phyloP scores from a whole-genome alignment of 345 rosid species.

The Triadica sebifera region DNA sequence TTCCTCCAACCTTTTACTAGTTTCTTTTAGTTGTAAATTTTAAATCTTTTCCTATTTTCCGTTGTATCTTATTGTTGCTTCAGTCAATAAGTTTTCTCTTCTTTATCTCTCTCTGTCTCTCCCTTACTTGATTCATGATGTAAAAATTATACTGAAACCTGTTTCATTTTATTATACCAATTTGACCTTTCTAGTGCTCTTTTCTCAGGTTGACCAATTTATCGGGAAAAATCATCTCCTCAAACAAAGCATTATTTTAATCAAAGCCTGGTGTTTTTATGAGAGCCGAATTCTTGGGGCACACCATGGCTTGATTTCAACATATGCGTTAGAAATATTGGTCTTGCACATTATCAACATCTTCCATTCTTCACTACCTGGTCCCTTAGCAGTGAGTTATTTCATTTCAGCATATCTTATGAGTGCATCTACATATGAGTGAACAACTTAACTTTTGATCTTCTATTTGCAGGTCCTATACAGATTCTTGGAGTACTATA shows the following conservation, averaged over 20 bases:
- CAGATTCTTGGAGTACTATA: slow-evolving; percentile 86
- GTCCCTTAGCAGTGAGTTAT: slow-evolving; percentile 33
- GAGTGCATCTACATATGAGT: neutral
- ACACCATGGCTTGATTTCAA: slow-evolving; percentile 34
- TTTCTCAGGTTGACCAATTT: slow-evolving; percentile 30
- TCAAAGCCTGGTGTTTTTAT: slow-evolving; percentile 41
- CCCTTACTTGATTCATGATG: neutral
- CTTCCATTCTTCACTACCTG: slow-evolving; percentile 26
- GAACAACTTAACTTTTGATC: neutral
- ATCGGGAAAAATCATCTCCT: slow-evolving; percentile 30
- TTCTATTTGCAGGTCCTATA: slow-evolving; percentile 56
- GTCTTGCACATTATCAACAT: slow-evolving; percentile 21
- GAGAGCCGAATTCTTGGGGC: slow-evolving; percentile 46
- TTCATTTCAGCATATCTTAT: neutral
- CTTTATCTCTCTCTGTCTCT: neutral
- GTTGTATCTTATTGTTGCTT: neutral
- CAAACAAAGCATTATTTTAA: slow-evolving; percentile 28
- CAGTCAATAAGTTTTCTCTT: neutral
- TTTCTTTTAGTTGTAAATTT: neutral
- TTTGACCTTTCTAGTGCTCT: neutral
- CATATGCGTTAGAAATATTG: slow-evolving; percentile 36
- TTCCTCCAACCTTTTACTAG: neutral
- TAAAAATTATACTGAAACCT: neutral
- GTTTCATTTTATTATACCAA: neutral
- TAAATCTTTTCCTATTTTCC: neutral